phyloP scores from a whole-genome alignment of 495 filamentous ascomycete genomes.

The Venustampulla echinocandica region DNA sequence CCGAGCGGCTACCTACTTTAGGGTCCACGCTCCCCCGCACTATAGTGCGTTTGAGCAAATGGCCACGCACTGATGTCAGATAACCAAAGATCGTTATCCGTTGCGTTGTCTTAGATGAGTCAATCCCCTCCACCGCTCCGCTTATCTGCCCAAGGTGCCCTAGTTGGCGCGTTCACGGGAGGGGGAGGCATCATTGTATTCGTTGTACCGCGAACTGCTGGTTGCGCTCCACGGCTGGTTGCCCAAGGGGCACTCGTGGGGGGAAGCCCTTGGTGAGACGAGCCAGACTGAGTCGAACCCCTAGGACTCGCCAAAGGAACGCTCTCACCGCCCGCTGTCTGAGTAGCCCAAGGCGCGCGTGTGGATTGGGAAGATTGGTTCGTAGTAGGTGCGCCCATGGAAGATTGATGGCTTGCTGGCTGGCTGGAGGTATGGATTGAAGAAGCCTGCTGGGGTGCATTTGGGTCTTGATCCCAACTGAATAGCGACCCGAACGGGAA shows the following conservation, averaged over 20 bases:
- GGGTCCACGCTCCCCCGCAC: no score
- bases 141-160: neutral
- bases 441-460: conserved; percentile 39
- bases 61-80: no score
- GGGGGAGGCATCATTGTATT: neutral
- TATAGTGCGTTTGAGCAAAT: no score
- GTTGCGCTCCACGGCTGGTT: neutral
- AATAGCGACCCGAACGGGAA: conserved; percentile 88
- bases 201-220: no score
- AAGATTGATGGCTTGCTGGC: conserved; percentile 27
- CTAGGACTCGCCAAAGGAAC: neutral
- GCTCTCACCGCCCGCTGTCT: neutral
- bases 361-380: conserved; percentile 25
- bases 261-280: neutral
- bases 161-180: neutral
- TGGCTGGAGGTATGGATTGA: conserved; percentile 50
- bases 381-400: conserved; percentile 1
- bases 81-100: no score
- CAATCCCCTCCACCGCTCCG: no score
- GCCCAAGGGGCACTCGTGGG: neutral
- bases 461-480: conserved; percentile 68
- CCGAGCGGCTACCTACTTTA: no score
- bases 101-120: no score
- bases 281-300: no score
- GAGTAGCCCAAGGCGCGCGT: conserved; percentile 24